phyloP scores from a whole-genome alignment of 495 filamentous ascomycete species.

The Penicillium psychrofluorescens region DNA sequence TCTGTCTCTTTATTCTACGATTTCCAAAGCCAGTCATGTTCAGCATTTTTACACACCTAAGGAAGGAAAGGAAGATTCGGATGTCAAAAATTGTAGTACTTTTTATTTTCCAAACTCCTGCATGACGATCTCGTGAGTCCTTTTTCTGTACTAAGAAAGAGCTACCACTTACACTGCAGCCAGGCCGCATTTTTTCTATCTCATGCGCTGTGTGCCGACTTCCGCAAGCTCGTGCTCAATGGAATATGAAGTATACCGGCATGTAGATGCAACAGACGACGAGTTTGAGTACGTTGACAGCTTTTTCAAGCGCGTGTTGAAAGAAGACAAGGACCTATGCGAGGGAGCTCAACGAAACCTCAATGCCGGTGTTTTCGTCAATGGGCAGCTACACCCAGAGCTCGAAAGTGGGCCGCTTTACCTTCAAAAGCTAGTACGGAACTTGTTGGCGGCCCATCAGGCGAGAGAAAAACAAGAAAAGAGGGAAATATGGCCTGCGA shows the following conservation, averaged over 20 bases:
- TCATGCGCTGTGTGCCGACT: constrained; percentile 36
- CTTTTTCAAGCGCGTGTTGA: constrained; percentile 37
- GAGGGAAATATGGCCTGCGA: constrained; percentile 42
- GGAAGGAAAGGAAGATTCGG: constrained; percentile 27
- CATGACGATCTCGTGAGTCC: constrained; percentile 35
- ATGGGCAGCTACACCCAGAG: constrained; percentile 35
- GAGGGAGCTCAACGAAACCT: constrained; percentile 35
- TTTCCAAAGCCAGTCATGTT: constrained; percentile 24
- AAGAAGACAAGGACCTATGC: constrained; percentile 41
- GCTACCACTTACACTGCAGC: constrained; percentile 1
- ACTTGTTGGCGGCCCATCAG: constrained; percentile 30
- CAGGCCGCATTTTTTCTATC: constrained; percentile 37
- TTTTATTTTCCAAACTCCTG: constrained; percentile 41
- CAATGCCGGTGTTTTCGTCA: constrained; percentile 32
- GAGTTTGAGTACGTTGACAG: constrained; percentile 35
- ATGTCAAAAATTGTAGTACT: constrained; percentile 8
- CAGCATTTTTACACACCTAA: constrained; percentile 26
- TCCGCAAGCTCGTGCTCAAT: constrained; percentile 25
- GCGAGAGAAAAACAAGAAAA: constrained; percentile 30
- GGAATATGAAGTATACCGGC: constrained; percentile 42
- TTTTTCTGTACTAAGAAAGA: constrained; percentile 1
- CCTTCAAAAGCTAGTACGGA: constrained; percentile 39
- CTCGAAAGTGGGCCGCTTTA: constrained; percentile 37
- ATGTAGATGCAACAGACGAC: constrained; percentile 34
- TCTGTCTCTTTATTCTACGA: constrained; percentile 28